Percentiles rank a stretch among this genome's conserved stretches.
Conservation (phyloP, 768 basidiomycete species). For the Lactarius pseudohatsudake region DNA sequence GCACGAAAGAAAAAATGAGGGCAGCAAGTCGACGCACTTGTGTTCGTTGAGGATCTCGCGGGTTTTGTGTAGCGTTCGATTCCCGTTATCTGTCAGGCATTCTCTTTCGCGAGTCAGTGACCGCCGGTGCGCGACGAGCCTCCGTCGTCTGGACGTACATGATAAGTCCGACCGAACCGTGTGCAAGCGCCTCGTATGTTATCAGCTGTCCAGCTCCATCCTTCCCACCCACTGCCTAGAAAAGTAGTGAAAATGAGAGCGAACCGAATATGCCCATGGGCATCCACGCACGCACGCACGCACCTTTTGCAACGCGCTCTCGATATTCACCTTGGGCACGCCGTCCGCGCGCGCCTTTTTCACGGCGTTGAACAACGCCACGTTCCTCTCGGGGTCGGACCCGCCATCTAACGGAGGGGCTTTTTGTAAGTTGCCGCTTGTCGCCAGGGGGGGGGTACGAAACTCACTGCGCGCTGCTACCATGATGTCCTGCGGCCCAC, state of each 20-base stretch:
- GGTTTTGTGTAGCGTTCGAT: conserved; percentile 26
- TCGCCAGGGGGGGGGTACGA: background rate
- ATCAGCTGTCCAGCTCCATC: conserved; percentile 19
- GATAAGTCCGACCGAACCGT: conserved; percentile 29
- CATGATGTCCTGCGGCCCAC: conserved; percentile 25
- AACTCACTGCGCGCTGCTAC: conserved; percentile 29
- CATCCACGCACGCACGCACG: background rate
- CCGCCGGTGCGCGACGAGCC: no score
- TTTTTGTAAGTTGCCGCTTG: background rate
- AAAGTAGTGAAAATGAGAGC: no score
- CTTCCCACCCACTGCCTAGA: conserved; percentile 25
- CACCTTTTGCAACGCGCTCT: conserved; percentile 28
- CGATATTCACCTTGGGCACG: conserved; percentile 29
- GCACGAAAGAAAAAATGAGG: background rate
- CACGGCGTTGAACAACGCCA: conserved; percentile 22
- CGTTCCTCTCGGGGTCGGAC: conserved; percentile 25
- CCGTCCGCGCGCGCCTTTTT: conserved; percentile 26
- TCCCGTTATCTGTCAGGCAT: conserved; percentile 28
- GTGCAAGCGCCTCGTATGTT: conserved; percentile 28
- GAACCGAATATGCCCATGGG: background rate
- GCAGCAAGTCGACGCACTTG: conserved; percentile 20
- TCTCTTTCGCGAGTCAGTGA: conserved; percentile 23
- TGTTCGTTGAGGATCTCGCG: conserved; percentile 28
- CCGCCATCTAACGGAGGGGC: conserved; percentile 23
- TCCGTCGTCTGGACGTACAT: conserved; percentile 22